Percentiles rank a stretch among this genome's conserved stretches.
Conservation (phyloP, 495 filamentous ascomycete species). For the Evansstolkia leycettana region DNA sequence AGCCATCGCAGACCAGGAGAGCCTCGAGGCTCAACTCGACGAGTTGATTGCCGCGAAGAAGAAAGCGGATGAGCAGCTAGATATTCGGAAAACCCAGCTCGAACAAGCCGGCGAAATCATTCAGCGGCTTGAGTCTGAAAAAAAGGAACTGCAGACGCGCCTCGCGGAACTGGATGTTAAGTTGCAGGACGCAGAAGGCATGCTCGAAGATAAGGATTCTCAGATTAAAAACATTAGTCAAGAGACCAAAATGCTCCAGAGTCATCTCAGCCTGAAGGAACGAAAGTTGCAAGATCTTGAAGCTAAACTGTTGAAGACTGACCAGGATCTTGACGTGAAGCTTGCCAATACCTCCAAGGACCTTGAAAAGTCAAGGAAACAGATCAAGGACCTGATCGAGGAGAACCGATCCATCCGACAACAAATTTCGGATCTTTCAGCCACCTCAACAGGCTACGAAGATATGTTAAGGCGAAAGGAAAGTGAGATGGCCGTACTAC, state of each 20-base stretch:
- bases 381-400: conserved; percentile 60
- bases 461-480: conserved; percentile 88
- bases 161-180: conserved; percentile 55
- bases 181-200: conserved; percentile 52
- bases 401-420: conserved; percentile 80
- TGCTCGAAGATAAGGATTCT: conserved; percentile 54
- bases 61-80: conserved; percentile 72
- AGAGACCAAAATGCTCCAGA: conserved; percentile 85
- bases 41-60: conserved; percentile 81
- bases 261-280: conserved; percentile 79
- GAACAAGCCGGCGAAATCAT: conserved; percentile 90
- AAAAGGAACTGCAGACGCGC: conserved; percentile 54
- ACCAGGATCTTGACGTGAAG: conserved; percentile 86
- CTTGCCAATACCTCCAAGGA: conserved; percentile 73
- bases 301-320: conserved; percentile 66
- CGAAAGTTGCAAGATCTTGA: conserved; percentile 85
- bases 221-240: conserved; percentile 62
- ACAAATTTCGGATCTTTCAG: conserved; percentile 75
- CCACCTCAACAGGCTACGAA: conserved; percentile 88
- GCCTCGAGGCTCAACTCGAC: conserved; percentile 86
- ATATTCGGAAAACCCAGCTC: conserved; percentile 65
- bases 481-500: conserved; percentile 77
- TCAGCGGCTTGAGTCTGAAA: conserved; percentile 69
- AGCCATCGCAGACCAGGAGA: conserved; percentile 91
- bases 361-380: conserved; percentile 53